phyloP scores from a whole-genome alignment of 768 basidiomycete genomes.

The Xanthoconium stramineum region DNA sequence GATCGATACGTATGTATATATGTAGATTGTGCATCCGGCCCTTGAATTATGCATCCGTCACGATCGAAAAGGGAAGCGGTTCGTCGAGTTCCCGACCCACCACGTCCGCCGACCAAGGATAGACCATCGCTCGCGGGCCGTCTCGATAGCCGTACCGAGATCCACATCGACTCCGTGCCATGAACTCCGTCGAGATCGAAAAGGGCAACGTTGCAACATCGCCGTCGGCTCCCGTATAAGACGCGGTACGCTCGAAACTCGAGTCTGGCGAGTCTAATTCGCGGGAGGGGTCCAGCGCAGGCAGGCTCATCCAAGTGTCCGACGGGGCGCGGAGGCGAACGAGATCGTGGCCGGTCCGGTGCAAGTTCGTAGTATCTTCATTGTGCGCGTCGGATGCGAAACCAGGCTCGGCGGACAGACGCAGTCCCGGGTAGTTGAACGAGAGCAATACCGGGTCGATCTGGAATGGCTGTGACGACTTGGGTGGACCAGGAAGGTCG shows the following conservation, averaged over 20 bases:
- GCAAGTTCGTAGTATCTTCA: not conserved
- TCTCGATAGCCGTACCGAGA: slow-evolving; percentile 1
- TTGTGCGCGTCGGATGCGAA: not conserved
- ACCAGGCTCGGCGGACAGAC: not conserved
- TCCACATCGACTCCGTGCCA: not conserved
- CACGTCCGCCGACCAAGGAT: slow-evolving; percentile 7
- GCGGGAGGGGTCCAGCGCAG: not conserved
- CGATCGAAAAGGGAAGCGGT: slow-evolving; percentile 6
- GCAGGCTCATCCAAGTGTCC: not conserved
- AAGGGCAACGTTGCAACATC: not conserved
- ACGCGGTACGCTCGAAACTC: not conserved
- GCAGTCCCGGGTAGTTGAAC: slow-evolving; percentile 8
- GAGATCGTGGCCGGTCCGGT: not conserved
- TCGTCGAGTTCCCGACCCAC: slow-evolving; percentile 1
- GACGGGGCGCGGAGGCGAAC: not conserved
- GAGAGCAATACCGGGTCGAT: slow-evolving; percentile 29
- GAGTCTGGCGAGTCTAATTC: not conserved
- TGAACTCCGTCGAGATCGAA: not conserved
- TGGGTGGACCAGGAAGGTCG: not conserved
- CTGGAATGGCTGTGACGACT: slow-evolving; percentile 6
- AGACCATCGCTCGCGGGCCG: slow-evolving; percentile 1
- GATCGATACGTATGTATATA: not conserved
- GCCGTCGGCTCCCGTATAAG: not conserved
- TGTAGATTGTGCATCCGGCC: no score
- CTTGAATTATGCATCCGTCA: not conserved